Evolutionary conservation across 139 green algal genomes (phyloP).

Genomic region (Coelastrella sp.): DNA sequence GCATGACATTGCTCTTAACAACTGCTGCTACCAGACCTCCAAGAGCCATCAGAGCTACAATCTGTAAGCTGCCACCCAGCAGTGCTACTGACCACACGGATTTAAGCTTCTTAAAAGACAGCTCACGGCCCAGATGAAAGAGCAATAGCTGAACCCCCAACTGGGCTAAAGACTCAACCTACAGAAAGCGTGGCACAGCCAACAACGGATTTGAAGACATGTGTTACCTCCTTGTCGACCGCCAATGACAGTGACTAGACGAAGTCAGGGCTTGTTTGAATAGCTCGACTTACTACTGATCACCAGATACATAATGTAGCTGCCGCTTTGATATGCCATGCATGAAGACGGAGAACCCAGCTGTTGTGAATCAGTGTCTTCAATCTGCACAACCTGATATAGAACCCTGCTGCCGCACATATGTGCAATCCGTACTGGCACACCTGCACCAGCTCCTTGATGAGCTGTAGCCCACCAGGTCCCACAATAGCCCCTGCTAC

Average conservation of each 20-base stretch:
- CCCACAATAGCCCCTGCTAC: conserved; percentile 92
- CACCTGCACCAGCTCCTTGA: conserved; percentile 59
- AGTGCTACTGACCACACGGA: conserved; percentile 89
- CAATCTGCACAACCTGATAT: neutral
- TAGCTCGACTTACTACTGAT: too few species aligned
- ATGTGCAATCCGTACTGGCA: neutral
- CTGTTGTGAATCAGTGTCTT: too few species aligned
- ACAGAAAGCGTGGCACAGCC: conserved; percentile 47
- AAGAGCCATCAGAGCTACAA: conserved; percentile 68
- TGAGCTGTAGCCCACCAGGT: conserved; percentile 88
- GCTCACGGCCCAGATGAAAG: conserved; percentile 96
- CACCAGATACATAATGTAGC: too few species aligned
- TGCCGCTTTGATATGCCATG: too few species aligned
- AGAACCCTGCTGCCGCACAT: neutral
- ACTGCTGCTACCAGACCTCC: conserved; percentile 47
- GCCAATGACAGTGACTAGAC: too few species aligned
- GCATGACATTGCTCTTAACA: conserved; percentile 4
- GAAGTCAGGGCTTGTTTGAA: too few species aligned
- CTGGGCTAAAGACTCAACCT: conserved; percentile 96
- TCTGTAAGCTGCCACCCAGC: conserved; percentile 52
- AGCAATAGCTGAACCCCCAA: conserved; percentile 97
- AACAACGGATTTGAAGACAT: too few species aligned
- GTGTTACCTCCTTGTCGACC: too few species aligned
- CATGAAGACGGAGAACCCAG: too few species aligned
- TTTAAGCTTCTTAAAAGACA: conserved; percentile 86